Conservation (phyloP, 1,284 basidiomycete species). For the Cutaneotrichosporon sp. region DNA sequence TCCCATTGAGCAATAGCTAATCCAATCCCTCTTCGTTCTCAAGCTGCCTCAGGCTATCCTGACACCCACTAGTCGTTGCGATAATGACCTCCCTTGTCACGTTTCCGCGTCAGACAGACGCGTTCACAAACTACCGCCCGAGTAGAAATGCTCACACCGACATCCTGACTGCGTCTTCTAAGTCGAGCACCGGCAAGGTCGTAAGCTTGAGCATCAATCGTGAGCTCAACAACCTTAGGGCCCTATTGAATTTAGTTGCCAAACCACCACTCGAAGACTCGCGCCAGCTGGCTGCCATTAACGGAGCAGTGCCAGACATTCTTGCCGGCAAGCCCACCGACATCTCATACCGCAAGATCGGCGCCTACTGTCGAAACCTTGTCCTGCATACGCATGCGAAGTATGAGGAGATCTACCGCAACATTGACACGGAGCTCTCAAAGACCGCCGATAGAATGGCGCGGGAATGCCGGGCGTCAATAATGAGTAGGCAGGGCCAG, state of each 20-base stretch:
- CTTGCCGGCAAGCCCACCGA: slow-evolving; percentile 25
- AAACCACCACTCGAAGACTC: not conserved
- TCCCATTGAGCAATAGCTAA: too few species aligned
- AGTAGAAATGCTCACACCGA: slow-evolving; percentile 39
- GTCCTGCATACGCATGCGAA: slow-evolving; percentile 12
- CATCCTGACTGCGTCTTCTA: slow-evolving; percentile 19
- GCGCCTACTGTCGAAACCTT: slow-evolving; percentile 23
- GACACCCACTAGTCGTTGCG: too few species aligned
- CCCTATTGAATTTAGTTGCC: not conserved
- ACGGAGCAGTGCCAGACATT: slow-evolving; percentile 18
- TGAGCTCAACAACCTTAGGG: slow-evolving; percentile 4
- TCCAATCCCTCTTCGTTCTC: too few species aligned
- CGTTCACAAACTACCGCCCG: slow-evolving; percentile 34
- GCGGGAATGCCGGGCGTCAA: slow-evolving; percentile 25
- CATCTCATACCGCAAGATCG: slow-evolving; percentile 30
- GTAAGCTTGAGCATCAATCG: slow-evolving; percentile 22
- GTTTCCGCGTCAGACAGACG: slow-evolving; percentile 24
- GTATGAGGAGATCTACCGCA: slow-evolving; percentile 18
- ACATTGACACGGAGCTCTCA: slow-evolving; percentile 25
- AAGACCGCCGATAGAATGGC: slow-evolving; percentile 19
- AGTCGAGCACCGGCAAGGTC: slow-evolving; percentile 5
- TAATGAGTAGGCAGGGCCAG: slow-evolving; percentile 28
- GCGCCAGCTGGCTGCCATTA: not conserved
- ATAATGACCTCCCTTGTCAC: slow-evolving; percentile 28
- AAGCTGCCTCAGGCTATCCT: too few species aligned